Evolutionary conservation across 495 filamentous ascomycete genomes (phyloP).

Genomic region (Lepidopterella palustris): DNA sequence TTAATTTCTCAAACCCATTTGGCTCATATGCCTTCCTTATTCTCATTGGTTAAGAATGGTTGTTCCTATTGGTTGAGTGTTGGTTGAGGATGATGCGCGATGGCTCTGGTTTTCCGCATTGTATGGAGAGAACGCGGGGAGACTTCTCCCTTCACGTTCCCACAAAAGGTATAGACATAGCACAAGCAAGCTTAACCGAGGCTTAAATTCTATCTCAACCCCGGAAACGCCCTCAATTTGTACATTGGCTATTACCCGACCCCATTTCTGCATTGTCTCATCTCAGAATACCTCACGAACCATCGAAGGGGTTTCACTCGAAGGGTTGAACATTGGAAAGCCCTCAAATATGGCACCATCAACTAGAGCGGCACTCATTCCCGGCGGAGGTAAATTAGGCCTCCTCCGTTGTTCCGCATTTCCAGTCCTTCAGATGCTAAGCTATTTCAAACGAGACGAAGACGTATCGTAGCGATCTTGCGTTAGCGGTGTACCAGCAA

Average conservation of each 20-base stretch:
- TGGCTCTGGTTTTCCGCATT: conserved; percentile 12
- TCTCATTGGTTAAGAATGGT: neutral
- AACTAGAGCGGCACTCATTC: conserved; percentile 27
- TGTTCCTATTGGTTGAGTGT: neutral
- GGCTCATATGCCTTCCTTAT: neutral
- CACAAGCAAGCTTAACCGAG: neutral
- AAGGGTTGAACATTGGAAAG: no score
- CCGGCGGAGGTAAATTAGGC: conserved; percentile 22
- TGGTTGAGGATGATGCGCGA: neutral
- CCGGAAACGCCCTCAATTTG: neutral
- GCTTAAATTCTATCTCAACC: conserved; percentile 1
- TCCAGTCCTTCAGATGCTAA: neutral
- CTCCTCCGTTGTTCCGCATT: no score
- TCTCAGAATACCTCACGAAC: no score
- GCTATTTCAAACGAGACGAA: no score
- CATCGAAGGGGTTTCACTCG: no score
- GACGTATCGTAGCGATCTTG: no score
- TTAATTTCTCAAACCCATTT: no score
- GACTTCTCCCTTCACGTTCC: conserved; percentile 1
- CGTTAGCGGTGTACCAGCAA: no score
- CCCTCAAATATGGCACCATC: neutral
- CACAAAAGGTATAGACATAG: neutral
- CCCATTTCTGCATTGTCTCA: neutral
- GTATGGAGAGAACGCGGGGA: conserved; percentile 9
- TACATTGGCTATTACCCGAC: neutral